These are phyloP conservation scores for Exserohilum rostratum DNA, from an alignment of 2,329 filamentous ascomycete genomes.

Conservation along the genomic window DNA sequence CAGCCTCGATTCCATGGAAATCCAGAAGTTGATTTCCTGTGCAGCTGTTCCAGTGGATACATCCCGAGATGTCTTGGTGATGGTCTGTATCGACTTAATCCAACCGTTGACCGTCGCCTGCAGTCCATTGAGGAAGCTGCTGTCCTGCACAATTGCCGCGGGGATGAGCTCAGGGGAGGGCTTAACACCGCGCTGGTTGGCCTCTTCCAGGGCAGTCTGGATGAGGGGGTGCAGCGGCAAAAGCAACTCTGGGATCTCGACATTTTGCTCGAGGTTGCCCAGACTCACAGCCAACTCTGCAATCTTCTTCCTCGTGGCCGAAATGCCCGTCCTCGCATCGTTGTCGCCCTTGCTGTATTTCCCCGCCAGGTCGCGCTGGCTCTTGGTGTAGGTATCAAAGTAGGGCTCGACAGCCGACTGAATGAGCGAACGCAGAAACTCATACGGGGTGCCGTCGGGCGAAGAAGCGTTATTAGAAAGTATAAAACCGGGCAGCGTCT, in stretches of 20 bases:
- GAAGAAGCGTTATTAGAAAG: conserved; percentile 71
- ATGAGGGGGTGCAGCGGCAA: conserved; percentile 88
- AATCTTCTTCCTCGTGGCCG: conserved; percentile 96
- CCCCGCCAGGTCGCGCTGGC: conserved; percentile 44
- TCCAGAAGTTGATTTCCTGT: conserved; percentile 99
- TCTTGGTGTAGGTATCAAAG: conserved; percentile 94
- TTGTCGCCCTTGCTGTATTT: conserved; percentile 77
- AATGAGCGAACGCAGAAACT: conserved; percentile 88
- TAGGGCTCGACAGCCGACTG: conserved; percentile 92
- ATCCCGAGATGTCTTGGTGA: conserved; percentile 92
- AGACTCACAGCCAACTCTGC: conserved; percentile 91
- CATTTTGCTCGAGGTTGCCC: conserved; percentile 93
- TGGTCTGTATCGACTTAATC: conserved; percentile 98
- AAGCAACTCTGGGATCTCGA: conserved; percentile 92
- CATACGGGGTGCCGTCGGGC: conserved; percentile 83
- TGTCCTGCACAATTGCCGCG: conserved; percentile 78
- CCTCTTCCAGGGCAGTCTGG: conserved; percentile 81
- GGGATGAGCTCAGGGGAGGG: conserved; percentile 82
- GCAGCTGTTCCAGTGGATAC: conserved; percentile 79
- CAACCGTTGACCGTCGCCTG: conserved; percentile 94
- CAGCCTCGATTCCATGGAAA: conserved; percentile 93
- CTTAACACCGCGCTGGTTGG: conserved; percentile 68
- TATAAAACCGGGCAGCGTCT: conserved; percentile 85
- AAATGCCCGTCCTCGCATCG: conserved; percentile 91
- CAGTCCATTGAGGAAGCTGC: conserved; percentile 88